Conservation (phyloP, 768 basidiomycete species). For the Paxillus rubicundulus region DNA sequence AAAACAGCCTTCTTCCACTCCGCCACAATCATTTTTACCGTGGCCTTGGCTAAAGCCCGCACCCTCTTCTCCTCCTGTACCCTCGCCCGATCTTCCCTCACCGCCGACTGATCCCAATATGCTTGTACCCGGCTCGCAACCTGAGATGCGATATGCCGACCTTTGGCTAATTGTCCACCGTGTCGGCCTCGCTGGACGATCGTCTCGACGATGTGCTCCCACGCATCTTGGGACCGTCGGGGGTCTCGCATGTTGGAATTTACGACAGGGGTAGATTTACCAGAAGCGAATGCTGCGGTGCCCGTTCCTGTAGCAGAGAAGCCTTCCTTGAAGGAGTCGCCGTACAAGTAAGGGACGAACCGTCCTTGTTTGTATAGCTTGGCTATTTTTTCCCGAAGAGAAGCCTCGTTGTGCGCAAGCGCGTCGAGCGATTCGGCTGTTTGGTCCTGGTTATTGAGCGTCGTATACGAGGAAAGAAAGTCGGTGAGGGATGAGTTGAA, state of each 20-base stretch:
- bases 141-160: conserved; percentile 45
- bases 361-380: conserved; percentile 47
- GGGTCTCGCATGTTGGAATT: conserved; percentile 24
- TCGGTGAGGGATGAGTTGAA: conserved; percentile 52
- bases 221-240: conserved; percentile 41
- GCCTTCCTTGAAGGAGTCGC: conserved; percentile 17
- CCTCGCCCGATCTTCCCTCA: conserved; percentile 57
- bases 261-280: neutral
- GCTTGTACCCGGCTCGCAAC: conserved; percentile 64
- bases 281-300: conserved; percentile 6
- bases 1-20: conserved; percentile 91
- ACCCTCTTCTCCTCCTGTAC: conserved; percentile 65
- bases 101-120: conserved; percentile 72
- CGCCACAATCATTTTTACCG: conserved; percentile 62
- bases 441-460: conserved; percentile 49
- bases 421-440: conserved; percentile 36
- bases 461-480: conserved; percentile 63
- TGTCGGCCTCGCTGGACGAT: conserved; percentile 31
- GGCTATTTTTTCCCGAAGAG: conserved; percentile 42
- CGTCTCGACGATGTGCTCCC: conserved; percentile 58
- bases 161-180: conserved; percentile 22
- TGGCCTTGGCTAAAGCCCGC: conserved; percentile 65
- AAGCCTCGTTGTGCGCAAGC: conserved; percentile 43
- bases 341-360: conserved; percentile 39
- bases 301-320: neutral